These are phyloP conservation scores for Aureobasidium lini DNA, from an alignment of 2,329 filamentous ascomycete genomes.

Conservation along the genomic window DNA sequence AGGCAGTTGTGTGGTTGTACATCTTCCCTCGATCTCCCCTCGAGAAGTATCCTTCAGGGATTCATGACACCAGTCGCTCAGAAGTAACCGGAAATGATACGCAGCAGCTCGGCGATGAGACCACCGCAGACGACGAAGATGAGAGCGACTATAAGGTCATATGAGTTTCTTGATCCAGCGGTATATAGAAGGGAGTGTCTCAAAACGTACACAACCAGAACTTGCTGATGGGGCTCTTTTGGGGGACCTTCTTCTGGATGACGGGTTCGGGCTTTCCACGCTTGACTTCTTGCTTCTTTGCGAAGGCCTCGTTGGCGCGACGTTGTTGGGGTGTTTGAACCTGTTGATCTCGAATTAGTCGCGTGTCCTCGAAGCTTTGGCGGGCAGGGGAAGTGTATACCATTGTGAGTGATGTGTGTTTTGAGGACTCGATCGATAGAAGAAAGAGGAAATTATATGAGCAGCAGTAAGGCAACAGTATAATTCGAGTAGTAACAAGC, in stretches of 20 bases:
- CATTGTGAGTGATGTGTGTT: not conserved
- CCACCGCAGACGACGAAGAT: constrained; percentile 58
- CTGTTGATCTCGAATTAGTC: constrained; percentile 34
- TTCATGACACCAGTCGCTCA: not conserved
- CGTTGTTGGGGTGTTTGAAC: constrained; percentile 81
- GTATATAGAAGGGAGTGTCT: not conserved
- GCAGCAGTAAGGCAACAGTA: not conserved
- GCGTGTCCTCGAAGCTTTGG: not conserved
- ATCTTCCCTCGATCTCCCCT: not conserved
- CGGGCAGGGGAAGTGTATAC: not conserved
- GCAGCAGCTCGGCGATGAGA: constrained; percentile 50
- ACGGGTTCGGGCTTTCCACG: constrained; percentile 58
- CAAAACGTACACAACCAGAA: constrained; percentile 52
- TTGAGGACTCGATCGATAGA: not conserved
- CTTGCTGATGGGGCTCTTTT: constrained; percentile 44
- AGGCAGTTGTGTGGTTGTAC: too few relatives aligned
- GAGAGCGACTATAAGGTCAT: constrained; percentile 47
- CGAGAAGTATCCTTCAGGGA: not conserved
- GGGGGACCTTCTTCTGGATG: constrained; percentile 32
- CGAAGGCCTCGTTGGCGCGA: constrained; percentile 72
- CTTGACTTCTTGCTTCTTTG: constrained; percentile 62
- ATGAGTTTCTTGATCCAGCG: constrained; percentile 36
- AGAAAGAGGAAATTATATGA: not conserved
- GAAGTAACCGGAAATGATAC: constrained; percentile 34
- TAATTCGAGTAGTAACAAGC: not conserved